phyloP scores from a whole-genome alignment of 306 rosid species.

The Citrullus amarus region DNA sequence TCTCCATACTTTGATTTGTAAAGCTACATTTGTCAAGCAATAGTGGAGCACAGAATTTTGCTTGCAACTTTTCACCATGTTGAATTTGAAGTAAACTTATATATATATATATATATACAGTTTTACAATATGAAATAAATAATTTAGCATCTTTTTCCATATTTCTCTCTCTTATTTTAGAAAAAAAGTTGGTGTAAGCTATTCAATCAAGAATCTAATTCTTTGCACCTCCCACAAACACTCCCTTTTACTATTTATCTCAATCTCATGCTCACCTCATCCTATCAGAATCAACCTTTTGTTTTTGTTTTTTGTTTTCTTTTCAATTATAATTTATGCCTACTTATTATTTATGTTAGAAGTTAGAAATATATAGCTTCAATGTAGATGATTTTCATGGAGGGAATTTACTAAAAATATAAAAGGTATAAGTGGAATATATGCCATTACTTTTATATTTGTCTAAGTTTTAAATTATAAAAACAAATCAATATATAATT shows the following conservation, averaged over 20 bases:
- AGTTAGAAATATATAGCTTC: neutral
- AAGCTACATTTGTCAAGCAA: neutral
- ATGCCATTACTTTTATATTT: neutral
- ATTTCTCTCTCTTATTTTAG: neutral
- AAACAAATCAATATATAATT: neutral
- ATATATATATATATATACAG: too few relatives aligned
- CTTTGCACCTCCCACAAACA: neutral
- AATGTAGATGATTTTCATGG: neutral
- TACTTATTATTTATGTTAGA: neutral
- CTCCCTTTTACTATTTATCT: neutral
- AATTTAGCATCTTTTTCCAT: neutral
- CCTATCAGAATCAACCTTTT: neutral
- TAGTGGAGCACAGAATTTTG: neutral
- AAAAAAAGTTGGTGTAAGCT: neutral
- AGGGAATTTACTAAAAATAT: neutral
- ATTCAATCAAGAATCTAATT: conserved; percentile 1
- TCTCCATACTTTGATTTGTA: neutral
- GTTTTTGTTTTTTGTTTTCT: neutral
- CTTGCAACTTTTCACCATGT: neutral
- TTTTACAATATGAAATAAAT: neutral
- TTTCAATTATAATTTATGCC: neutral
- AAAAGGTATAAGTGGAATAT: neutral
- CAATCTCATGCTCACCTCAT: neutral
- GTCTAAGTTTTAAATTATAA: neutral
- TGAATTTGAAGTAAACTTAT: neutral